phyloP scores from a whole-genome alignment of 352 stramenopile genomes.

The Phytopythium litorale region DNA sequence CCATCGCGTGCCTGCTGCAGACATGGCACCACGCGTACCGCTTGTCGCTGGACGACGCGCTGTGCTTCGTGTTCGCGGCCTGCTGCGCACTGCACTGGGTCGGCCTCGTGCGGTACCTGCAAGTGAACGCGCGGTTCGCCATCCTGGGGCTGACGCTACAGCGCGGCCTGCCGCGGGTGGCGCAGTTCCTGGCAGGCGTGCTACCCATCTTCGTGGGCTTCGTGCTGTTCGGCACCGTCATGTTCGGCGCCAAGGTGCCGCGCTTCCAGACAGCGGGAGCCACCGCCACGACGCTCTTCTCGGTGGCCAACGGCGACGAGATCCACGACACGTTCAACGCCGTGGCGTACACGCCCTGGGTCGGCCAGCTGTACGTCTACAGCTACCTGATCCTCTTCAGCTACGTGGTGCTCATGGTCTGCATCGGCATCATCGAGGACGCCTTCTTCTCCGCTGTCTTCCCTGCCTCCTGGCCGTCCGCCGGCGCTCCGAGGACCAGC shows the following conservation, averaged over 20 bases:
- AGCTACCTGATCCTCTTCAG: constrained; percentile 87
- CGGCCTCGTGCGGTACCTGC: constrained; percentile 68
- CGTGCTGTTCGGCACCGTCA: constrained; percentile 81
- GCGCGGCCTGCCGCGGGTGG: constrained; percentile 60
- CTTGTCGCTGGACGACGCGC: constrained; percentile 44
- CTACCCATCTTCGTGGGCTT: constrained; percentile 83
- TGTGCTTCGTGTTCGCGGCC: constrained; percentile 58
- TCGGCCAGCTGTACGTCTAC: constrained; percentile 85
- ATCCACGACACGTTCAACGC: constrained; percentile 84
- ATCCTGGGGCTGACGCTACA: constrained; percentile 75
- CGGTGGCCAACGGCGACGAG: constrained; percentile 84
- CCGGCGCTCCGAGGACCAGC: too few species aligned
- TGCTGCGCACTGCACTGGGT: constrained; percentile 77
- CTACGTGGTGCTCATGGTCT: constrained; percentile 88
- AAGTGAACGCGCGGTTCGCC: constrained; percentile 65
- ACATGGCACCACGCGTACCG: constrained; percentile 53
- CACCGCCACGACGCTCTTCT: constrained; percentile 80
- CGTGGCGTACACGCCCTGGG: constrained; percentile 63
- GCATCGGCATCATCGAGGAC: constrained; percentile 88
- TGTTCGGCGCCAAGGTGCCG: constrained; percentile 80
- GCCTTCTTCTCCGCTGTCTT: constrained; percentile 85
- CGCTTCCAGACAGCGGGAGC: constrained; percentile 63
- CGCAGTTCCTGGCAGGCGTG: constrained; percentile 81
- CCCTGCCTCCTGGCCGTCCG: constrained; percentile 46
- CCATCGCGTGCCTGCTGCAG: constrained; percentile 39